Evolutionary conservation across 768 basidiomycete species (phyloP).

Genomic region (Amanita polypyramis): DNA sequence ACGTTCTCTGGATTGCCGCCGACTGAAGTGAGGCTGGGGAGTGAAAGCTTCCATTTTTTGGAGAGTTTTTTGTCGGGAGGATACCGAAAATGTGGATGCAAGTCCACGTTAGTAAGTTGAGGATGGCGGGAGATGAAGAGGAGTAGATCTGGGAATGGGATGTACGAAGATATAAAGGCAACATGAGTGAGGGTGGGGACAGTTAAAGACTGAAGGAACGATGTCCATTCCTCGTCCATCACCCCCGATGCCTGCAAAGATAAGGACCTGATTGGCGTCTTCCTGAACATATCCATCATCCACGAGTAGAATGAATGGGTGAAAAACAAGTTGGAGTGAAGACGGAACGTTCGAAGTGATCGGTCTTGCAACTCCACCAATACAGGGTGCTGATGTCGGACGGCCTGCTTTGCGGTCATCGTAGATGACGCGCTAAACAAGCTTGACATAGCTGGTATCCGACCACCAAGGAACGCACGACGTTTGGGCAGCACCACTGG

Average conservation of each 20-base stretch:
- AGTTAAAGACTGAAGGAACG: conserved; percentile 12
- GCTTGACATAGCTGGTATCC: not conserved
- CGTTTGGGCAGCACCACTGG: not conserved
- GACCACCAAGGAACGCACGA: conserved; percentile 1
- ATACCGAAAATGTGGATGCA: conserved; percentile 12
- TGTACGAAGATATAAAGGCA: conserved; percentile 10
- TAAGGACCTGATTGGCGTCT: conserved; percentile 12
- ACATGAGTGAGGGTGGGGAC: conserved; percentile 14
- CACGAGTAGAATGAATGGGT: conserved; percentile 14
- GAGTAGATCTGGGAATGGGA: conserved; percentile 13
- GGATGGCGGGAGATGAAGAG: conserved; percentile 18
- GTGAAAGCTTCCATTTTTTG: conserved; percentile 7
- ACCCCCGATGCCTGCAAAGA: conserved; percentile 13
- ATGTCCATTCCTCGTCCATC: conserved; percentile 10
- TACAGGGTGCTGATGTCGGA: not conserved
- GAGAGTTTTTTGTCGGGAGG: not conserved
- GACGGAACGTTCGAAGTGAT: conserved; percentile 9
- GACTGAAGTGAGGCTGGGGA: conserved; percentile 12
- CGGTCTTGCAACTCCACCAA: conserved; percentile 2
- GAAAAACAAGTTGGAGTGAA: conserved; percentile 15
- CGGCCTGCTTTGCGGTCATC: not conserved
- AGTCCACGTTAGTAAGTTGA: conserved; percentile 11
- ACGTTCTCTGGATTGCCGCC: conserved; percentile 13
- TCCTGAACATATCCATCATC: conserved; percentile 13
- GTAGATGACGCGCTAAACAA: not conserved